Percentiles rank a stretch among this genome's conserved stretches.
Evolutionary conservation across 345 rosid genomes (phyloP).

Genomic region (Populus davidiana): DNA sequence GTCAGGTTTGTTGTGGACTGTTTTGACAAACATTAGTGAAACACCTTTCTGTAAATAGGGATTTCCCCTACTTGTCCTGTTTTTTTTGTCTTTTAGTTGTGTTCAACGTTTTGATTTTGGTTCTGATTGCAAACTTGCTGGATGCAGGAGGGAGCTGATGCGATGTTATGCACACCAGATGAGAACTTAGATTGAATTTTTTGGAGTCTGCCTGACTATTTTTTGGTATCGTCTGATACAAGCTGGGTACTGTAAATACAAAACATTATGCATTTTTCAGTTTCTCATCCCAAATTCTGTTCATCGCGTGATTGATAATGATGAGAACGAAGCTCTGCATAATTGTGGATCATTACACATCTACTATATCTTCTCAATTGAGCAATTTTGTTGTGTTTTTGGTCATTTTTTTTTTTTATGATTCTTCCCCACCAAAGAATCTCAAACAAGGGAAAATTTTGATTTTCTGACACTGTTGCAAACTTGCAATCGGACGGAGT

Average conservation of each 20-base stretch:
- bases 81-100: not conserved
- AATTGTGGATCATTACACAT: conserved; percentile 10
- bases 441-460: not conserved
- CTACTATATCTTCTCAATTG: conserved; percentile 12
- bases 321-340: conserved; percentile 16
- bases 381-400: not conserved
- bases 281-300: conserved; percentile 15
- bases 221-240: conserved; percentile 4
- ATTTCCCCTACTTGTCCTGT: not conserved
- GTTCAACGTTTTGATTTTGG: not conserved
- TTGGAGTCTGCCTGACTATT: not conserved
- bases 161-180: not conserved
- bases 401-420: not conserved
- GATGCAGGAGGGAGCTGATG: conserved; percentile 46
- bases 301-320: not conserved
- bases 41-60: not conserved
- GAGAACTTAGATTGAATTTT: conserved; percentile 5
- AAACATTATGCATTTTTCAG: conserved; percentile 9
- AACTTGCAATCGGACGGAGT: not conserved
- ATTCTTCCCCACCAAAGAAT: not conserved
- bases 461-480: not conserved
- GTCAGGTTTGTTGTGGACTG: not conserved
- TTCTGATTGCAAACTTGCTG: conserved; percentile 8
- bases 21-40: not conserved
- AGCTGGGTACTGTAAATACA: conserved; percentile 33